Percentiles rank a stretch among this genome's conserved stretches.
These are phyloP conservation scores for Candida koratica DNA, from an alignment of 805 yeast species.

Conservation along the genomic window DNA sequence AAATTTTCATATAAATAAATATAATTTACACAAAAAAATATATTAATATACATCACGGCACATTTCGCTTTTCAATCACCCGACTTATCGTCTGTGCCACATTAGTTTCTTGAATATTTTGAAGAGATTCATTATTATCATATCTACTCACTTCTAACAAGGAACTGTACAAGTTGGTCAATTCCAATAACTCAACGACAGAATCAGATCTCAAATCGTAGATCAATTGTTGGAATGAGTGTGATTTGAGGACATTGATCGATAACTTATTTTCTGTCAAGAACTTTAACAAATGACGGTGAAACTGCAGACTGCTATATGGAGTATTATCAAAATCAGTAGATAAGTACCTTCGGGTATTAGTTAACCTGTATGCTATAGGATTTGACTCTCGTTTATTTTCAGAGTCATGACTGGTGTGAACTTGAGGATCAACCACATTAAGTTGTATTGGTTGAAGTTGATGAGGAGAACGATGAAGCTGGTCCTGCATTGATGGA, in stretches of 20 bases:
- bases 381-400: constrained; percentile 5
- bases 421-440: not conserved
- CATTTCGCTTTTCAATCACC: constrained; percentile 18
- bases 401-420: not conserved
- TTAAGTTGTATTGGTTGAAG: not conserved
- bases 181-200: constrained; percentile 43
- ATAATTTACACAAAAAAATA: too few species aligned
- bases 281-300: constrained; percentile 47
- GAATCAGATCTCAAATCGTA: constrained; percentile 49
- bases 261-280: constrained; percentile 51
- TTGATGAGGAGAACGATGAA: constrained; percentile 1
- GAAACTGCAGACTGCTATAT: constrained; percentile 46
- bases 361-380: constrained; percentile 8
- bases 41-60: constrained; percentile 2
- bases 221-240: constrained; percentile 48
- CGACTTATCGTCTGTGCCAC: constrained; percentile 23
- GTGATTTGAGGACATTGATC: constrained; percentile 45
- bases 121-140: constrained; percentile 9
- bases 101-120: constrained; percentile 22
- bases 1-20: too few species aligned
- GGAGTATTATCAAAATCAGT: constrained; percentile 39
- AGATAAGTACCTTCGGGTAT: constrained; percentile 21
- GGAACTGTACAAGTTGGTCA: constrained; percentile 42
- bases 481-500: constrained; percentile 1
- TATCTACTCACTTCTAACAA: constrained; percentile 41